Evolutionary conservation across 257 asterid species (phyloP).

Genomic region (Oldenlandia corymbosa): DNA sequence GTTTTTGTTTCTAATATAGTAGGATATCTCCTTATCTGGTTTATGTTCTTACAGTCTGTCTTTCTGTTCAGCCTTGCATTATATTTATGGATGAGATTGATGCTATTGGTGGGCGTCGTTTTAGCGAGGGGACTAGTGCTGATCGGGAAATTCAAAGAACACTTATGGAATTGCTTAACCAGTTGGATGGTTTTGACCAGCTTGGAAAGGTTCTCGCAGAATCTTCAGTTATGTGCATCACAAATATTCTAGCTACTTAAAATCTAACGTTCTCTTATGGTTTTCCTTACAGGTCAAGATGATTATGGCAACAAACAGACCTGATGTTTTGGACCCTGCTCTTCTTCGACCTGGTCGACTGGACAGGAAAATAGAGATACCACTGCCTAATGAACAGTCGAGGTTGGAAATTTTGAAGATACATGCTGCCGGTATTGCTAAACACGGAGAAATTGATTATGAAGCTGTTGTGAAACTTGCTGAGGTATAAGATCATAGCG

Average conservation of each 20-base stretch:
- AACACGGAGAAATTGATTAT: constrained; percentile 94
- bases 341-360: constrained; percentile 95
- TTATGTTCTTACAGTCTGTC: background rate
- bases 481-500: constrained; percentile 44
- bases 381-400: constrained; percentile 92
- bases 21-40: background rate
- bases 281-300: constrained; percentile 61
- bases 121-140: constrained; percentile 97
- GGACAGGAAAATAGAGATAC: constrained; percentile 91
- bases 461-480: constrained; percentile 95
- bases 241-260: background rate
- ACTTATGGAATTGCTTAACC: constrained; percentile 89
- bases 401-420: constrained; percentile 87
- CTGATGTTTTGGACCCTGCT: constrained; percentile 94
- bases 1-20: no score
- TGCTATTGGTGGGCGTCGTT: constrained; percentile 96
- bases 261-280: background rate
- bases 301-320: constrained; percentile 96
- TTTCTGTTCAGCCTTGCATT: constrained; percentile 72
- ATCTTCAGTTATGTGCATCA: constrained; percentile 7
- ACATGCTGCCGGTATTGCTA: constrained; percentile 94
- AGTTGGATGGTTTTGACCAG: constrained; percentile 93
- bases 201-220: constrained; percentile 68
- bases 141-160: constrained; percentile 97
- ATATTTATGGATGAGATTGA: constrained; percentile 98